Conservation (phyloP, 257 asterid species). For the Jasminum sambac region DNA sequence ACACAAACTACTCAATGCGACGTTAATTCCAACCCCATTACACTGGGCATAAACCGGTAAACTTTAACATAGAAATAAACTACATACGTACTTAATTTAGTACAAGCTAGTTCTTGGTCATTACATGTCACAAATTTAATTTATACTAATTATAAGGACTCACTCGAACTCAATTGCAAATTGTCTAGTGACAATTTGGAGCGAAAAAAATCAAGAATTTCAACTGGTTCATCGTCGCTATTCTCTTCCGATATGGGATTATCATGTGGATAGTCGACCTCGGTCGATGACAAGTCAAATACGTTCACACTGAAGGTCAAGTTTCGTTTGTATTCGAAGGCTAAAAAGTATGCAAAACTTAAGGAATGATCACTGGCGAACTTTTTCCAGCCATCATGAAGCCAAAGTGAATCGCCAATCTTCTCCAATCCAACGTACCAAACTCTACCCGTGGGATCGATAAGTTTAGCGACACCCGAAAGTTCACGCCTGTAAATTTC, state of each 20-base stretch:
- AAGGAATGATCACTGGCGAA: not conserved
- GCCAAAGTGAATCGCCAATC: not conserved
- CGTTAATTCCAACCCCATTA: no score
- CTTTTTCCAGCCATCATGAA: not conserved
- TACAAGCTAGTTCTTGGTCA: no score
- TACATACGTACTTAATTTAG: no score
- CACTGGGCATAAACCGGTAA: no score
- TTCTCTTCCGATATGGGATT: no score
- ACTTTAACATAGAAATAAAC: no score
- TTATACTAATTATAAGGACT: constrained; percentile 1
- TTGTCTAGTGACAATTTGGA: not conserved
- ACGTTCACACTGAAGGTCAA: not conserved
- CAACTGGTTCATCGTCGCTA: no score
- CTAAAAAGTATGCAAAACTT: not conserved
- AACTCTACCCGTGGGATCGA: not conserved
- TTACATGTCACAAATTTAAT: no score
- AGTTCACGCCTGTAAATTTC: not conserved
- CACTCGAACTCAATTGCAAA: not conserved
- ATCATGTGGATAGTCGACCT: not conserved
- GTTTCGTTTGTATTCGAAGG: not conserved
- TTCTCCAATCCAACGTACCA: not conserved
- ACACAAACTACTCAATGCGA: no score
- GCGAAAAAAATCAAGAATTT: no score
- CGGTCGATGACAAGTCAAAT: not conserved
- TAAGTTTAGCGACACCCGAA: not conserved